These are phyloP conservation scores for Vitis hybrid DNA, from an alignment of 177 flowering plant genomes.

Conservation along the genomic window DNA sequence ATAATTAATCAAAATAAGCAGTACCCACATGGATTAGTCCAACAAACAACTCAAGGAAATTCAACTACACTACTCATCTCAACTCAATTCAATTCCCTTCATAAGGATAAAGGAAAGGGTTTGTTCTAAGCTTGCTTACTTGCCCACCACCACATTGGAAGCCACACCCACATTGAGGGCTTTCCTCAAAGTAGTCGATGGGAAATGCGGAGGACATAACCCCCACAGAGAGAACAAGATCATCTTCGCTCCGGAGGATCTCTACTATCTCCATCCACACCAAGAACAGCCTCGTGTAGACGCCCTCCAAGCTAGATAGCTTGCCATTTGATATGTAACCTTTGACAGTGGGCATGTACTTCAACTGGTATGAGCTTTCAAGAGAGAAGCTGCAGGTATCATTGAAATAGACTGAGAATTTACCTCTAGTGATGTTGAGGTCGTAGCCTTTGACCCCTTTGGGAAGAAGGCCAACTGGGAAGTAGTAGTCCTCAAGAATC, in stretches of 20 bases:
- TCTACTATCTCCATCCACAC: constrained; percentile 41
- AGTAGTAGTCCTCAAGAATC: constrained; percentile 18
- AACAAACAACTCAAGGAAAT: neutral
- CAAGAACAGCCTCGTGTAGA: constrained; percentile 37
- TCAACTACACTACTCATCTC: neutral
- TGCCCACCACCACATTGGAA: constrained; percentile 22
- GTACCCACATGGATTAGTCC: too few species aligned
- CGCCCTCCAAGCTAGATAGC: constrained; percentile 31
- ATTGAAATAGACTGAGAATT: constrained; percentile 28
- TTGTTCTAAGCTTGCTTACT: constrained; percentile 11
- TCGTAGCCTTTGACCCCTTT: constrained; percentile 31
- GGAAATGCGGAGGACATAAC: constrained; percentile 38
- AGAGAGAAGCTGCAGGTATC: constrained; percentile 38
- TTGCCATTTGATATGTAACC: constrained; percentile 27
- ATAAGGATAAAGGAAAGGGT: constrained; percentile 18
- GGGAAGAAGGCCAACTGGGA: constrained; percentile 38
- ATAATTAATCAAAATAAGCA: too few species aligned
- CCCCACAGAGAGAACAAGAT: constrained; percentile 42
- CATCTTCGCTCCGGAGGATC: constrained; percentile 28
- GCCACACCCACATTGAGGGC: constrained; percentile 51
- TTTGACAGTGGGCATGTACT: constrained; percentile 32
- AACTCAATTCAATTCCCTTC: neutral
- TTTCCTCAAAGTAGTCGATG: constrained; percentile 32
- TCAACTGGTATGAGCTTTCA: constrained; percentile 36
- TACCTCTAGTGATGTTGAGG: constrained; percentile 25